A percentile compares a stretch with the other conserved stretches of the same genome.
phyloP scores from a whole-genome alignment of 441 rosid genomes.

The Bocquillonia castaneifolia region DNA sequence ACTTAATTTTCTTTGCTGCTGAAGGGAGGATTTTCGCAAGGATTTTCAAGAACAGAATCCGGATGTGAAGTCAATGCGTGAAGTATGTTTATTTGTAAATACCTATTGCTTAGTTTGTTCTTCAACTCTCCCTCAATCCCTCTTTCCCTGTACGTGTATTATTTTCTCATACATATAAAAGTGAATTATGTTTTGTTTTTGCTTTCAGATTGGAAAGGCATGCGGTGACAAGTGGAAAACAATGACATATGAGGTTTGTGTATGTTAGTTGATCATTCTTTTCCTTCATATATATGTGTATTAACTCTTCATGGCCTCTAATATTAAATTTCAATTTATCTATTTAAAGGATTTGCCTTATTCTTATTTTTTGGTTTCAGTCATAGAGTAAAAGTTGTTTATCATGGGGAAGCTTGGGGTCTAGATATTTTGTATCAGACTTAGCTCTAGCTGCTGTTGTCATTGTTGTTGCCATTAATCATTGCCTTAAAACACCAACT shows the following conservation, averaged over 20 bases:
- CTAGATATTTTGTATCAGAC: not conserved
- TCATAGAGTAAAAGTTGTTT: not conserved
- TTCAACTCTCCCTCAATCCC: constrained; percentile 9
- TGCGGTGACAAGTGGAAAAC: constrained; percentile 96
- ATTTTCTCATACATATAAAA: constrained; percentile 11
- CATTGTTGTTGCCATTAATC: not conserved
- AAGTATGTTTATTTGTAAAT: constrained; percentile 40
- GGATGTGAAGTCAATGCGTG: constrained; percentile 84
- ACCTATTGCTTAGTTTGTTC: not conserved
- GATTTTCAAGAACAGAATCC: constrained; percentile 84
- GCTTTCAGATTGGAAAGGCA: constrained; percentile 79
- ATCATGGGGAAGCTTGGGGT: not conserved
- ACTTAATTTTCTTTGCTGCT: constrained; percentile 24
- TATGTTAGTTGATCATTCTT: constrained; percentile 6
- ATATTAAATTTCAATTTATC: no score
- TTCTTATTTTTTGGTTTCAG: not conserved
- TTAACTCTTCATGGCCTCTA: not conserved
- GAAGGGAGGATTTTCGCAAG: constrained; percentile 86
- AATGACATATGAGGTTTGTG: constrained; percentile 73
- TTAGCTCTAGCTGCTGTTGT: not conserved
- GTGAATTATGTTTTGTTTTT: constrained; percentile 12
- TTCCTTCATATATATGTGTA: no score
- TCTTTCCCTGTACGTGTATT: not conserved
- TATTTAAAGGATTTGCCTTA: not conserved
- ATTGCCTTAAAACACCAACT: not conserved